Conservation (phyloP, 176 grass and related monocot genomes). For the Bothriochloa decipiens region DNA sequence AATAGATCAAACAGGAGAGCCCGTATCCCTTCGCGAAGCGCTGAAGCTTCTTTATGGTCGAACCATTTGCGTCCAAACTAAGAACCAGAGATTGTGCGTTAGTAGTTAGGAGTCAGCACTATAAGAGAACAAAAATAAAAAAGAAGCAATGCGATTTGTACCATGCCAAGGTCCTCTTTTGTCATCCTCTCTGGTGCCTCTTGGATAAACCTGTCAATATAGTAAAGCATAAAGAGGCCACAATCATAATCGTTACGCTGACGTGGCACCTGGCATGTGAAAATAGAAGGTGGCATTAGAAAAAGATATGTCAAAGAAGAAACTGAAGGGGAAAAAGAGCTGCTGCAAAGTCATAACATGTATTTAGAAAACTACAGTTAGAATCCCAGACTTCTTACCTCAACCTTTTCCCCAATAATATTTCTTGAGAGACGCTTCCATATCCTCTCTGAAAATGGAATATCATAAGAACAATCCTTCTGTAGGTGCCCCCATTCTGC, state of each 20-base stretch:
- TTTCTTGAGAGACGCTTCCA: conserved; percentile 52
- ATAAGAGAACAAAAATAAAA: conserved; percentile 6
- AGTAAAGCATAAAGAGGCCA: conserved; percentile 65
- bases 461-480: conserved; percentile 42
- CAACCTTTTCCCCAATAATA: conserved; percentile 40
- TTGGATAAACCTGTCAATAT: conserved; percentile 63
- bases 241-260: conserved; percentile 61
- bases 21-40: conserved; percentile 38
- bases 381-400: conserved; percentile 42
- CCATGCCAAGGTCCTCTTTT: conserved; percentile 47
- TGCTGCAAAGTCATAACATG: conserved; percentile 20
- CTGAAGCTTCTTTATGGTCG: conserved; percentile 40
- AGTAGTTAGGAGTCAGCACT: conserved; percentile 14
- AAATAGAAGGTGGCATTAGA: conserved; percentile 37
- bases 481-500: conserved; percentile 65
- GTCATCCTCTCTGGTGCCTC: conserved; percentile 53
- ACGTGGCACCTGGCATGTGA: conserved; percentile 51
- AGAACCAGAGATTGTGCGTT: conserved; percentile 11
- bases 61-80: conserved; percentile 73
- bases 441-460: conserved; percentile 54
- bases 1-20: conserved; percentile 45
- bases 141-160: conserved; percentile 8
- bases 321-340: not conserved
- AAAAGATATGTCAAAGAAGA: conserved; percentile 30
- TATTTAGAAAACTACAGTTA: conserved; percentile 17